Conservation (phyloP, 352 stramenopile species). For the Globisporangium nodosum region DNA sequence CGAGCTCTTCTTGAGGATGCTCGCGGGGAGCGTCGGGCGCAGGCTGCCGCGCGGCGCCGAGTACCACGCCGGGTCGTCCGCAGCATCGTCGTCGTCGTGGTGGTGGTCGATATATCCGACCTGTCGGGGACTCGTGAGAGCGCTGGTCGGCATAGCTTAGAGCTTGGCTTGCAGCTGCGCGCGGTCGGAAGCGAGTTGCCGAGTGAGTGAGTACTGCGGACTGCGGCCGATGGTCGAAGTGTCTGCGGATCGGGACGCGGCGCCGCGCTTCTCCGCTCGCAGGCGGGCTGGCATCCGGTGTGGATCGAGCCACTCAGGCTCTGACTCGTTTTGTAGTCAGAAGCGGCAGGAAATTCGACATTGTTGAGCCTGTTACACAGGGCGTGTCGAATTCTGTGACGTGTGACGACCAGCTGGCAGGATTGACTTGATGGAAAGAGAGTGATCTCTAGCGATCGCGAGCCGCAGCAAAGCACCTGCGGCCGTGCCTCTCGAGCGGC, state of each 20-base stretch:
- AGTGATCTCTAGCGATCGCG: background rate
- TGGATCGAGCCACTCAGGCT: background rate
- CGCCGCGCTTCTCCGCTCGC: background rate
- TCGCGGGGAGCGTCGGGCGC: slow-evolving; percentile 44
- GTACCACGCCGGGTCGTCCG: slow-evolving; percentile 69
- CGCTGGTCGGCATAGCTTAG: background rate
- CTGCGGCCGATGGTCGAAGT: no score
- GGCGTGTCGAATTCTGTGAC: background rate
- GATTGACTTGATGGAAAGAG: background rate
- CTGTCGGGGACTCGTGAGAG: background rate
- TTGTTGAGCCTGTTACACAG: background rate
- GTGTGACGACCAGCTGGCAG: background rate
- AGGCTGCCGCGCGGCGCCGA: slow-evolving; percentile 50
- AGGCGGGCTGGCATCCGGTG: background rate
- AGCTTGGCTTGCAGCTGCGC: background rate
- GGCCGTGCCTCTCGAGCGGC: no score
- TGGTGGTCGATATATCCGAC: background rate
- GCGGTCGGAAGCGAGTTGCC: background rate
- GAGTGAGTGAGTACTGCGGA: background rate
- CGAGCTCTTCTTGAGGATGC: slow-evolving; percentile 56
- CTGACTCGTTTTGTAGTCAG: background rate
- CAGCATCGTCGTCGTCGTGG: slow-evolving; percentile 54
- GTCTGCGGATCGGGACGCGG: background rate
- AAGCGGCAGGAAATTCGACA: background rate
- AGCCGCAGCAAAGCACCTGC: background rate